Evolutionary conservation across 2,329 filamentous ascomycete species (phyloP), one percentile per base, ranked within the genome.

Genomic region (Malbranchea zuffiana): DNA sequence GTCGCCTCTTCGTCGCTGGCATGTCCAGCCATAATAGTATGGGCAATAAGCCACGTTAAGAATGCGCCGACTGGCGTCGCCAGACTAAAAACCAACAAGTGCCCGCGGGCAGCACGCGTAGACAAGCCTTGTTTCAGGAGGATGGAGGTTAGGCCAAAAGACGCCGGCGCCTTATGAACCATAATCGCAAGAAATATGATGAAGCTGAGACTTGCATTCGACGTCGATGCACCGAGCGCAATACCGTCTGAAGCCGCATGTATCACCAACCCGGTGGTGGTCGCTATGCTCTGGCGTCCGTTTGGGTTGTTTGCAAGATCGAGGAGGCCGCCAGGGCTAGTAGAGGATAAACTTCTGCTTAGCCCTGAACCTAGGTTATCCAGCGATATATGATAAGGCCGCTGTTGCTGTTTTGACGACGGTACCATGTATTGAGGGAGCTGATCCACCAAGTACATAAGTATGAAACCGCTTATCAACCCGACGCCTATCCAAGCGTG

Each of bases 101-200:
- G 90, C 0, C 79, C 80, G 40, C 88, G 71, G 1, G 86, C 84
- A 6, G 78, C 79, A 28, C 88, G 77, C 59, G 92, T 96, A 8
- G 82, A 85, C 1, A 96, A 67, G 0, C 90, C 90, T 54, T 95
- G 86, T 57, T 88, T 92, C 31, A 98, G 67, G 31, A 98, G 64
- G 2, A 95, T 75, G 1, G 86, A 87, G 0, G 88, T 96, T 32
- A 98, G 65, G 0, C 90, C 90, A 63, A 98, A 98, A 0, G 90
- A 87, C 1, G 90, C 90, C 0, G 87, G 88, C 1, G 86, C 88
- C 63, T 96, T 98, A 61, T 98, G 90, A 4, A 96, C 75, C 82
- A 98, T 92, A 48, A 98, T 90, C 7, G 90, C 90, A 26, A 94
- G 62, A 58, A 98, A 98, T 25, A 98, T 85, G 49, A 98, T 83